A percentile compares a stretch with the other conserved stretches of the same genome.
phyloP scores from a whole-genome alignment of 306 rosid species.

The Sesbania bispinosa region DNA sequence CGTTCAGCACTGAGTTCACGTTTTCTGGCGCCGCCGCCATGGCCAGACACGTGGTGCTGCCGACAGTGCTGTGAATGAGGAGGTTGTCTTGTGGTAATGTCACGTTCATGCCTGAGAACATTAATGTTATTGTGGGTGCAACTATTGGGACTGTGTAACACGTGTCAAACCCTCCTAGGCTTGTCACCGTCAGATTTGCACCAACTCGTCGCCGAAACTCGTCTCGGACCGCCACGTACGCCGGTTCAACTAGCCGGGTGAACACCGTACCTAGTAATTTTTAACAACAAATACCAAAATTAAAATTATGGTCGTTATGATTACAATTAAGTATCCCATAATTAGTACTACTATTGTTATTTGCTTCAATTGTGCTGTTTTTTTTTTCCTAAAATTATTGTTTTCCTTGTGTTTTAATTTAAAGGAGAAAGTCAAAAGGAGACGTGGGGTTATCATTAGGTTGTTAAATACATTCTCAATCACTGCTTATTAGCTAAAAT shows the following conservation, averaged over 20 bases:
- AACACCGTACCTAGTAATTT: constrained; percentile 94
- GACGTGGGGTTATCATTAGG: no score
- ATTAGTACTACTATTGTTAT: no score
- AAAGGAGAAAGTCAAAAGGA: no score
- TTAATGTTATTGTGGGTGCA: constrained; percentile 68
- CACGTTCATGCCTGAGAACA: constrained; percentile 87
- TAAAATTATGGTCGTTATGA: not conserved
- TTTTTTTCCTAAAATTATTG: no score
- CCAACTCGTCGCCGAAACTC: constrained; percentile 68
- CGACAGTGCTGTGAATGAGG: constrained; percentile 72
- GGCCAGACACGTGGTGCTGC: constrained; percentile 75
- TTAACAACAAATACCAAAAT: not conserved
- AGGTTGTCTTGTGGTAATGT: constrained; percentile 76
- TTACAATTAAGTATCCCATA: no score
- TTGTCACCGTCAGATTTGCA: constrained; percentile 38
- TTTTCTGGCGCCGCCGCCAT: constrained; percentile 77
- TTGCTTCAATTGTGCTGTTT: no score
- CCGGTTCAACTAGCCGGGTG: constrained; percentile 74
- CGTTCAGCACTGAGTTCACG: constrained; percentile 84
- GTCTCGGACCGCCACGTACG: constrained; percentile 57
- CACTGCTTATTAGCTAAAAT: no score
- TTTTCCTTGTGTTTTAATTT: no score
- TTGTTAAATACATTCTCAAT: no score
- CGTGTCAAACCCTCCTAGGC: constrained; percentile 89
- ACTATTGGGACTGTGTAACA: constrained; percentile 72